Evolutionary conservation across 192 early-diverging fungal species (phyloP), one percentile per base, ranked within the genome.

Genomic region (Mortierella claussenii): DNA sequence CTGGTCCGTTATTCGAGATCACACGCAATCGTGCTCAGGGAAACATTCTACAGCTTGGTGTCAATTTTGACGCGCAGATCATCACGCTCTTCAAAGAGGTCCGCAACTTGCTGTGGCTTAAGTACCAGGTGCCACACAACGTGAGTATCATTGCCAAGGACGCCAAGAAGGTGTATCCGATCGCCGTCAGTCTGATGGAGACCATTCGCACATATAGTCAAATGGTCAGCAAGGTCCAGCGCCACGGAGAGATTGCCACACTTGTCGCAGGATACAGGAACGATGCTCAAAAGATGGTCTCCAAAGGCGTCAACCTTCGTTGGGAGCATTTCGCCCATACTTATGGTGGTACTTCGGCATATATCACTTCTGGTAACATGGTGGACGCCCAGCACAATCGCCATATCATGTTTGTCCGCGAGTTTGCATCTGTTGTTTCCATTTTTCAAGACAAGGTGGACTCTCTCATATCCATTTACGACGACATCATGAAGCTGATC

Each of bases 11-110:
- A 44, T 98, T 99, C 71, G 85, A 92, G 70, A 93, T 99, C 45
- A 88, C 89, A 2, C 86, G 90, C 24, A 93, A 91, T 50, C 89
- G 96, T 36, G 91, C 93, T 0, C 84, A 87, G 30, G 89, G 87
- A 21, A 86, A 89, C 57, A 54, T 86, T 11, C 84, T 94, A 31
- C 91, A 94, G 69, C 86, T 99, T 9, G 86, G 86, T 51, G 88
- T 99, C 60, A 97, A 95, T 69, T 99, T 99, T 80, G 97, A 99
- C 65, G 81, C 87, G 1, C 94, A 96, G 75, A 89, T 95, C 59
- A 95, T 99, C 56, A 93, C 95, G 1, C 81, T 99, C 54, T 99
- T 99, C 85, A 99, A 99, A 82, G 98, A 99, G 80, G 97, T 99
- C 31, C 89, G 97, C 34, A 95, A 99, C 78, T 81, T 99, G 68